phyloP scores from a whole-genome alignment of 148 eudicot species.

The Camellia granthamiana region DNA sequence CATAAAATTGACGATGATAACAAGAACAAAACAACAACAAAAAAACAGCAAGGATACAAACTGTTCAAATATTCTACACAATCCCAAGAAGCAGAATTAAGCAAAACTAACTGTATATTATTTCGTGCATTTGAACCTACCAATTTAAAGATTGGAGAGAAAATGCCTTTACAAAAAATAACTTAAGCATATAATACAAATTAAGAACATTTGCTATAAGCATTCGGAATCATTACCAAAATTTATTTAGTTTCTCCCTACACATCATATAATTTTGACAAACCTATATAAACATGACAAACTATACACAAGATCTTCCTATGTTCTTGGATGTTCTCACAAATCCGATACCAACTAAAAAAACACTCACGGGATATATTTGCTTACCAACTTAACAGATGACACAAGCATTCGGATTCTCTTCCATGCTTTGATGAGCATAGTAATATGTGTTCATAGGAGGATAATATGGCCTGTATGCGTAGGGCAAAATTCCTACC shows the following conservation, averaged over 20 bases:
- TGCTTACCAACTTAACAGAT: slow-evolving; percentile 38
- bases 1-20: too few relatives aligned
- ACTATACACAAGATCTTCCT: slow-evolving; percentile 15
- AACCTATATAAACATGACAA: slow-evolving; percentile 3
- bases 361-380: not conserved
- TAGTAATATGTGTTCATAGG: slow-evolving; percentile 37
- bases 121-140: too few relatives aligned
- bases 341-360: slow-evolving; percentile 12
- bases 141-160: too few relatives aligned
- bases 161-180: too few relatives aligned
- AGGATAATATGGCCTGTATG: slow-evolving; percentile 36
- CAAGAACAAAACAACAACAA: too few relatives aligned
- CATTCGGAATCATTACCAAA: slow-evolving; percentile 13
- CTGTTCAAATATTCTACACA: too few relatives aligned
- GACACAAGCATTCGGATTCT: slow-evolving; percentile 75
- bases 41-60: too few relatives aligned
- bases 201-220: not conserved
- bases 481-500: slow-evolving; percentile 23
- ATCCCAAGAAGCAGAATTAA: too few relatives aligned
- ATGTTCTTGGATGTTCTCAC: not conserved
- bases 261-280: slow-evolving; percentile 1
- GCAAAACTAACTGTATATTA: too few relatives aligned
- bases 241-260: slow-evolving; percentile 18
- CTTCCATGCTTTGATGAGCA: slow-evolving; percentile 67
- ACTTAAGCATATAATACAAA: too few relatives aligned